These are phyloP conservation scores for Xylariaceae sp. DNA, from an alignment of 2,329 filamentous ascomycete species.

Conservation along the genomic window DNA sequence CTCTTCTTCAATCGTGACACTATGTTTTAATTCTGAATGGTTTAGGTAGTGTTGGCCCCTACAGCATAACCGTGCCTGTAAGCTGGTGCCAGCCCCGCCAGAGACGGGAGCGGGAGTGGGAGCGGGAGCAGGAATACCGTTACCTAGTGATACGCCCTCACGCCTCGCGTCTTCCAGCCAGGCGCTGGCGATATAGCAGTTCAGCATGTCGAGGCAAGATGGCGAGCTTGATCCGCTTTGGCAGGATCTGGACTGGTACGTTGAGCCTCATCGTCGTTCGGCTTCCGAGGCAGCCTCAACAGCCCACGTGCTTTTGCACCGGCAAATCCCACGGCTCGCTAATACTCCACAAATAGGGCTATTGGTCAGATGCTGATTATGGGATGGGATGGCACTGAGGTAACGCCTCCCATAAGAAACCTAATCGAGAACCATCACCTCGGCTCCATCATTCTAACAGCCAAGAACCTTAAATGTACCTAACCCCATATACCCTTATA, in stretches of 20 bases:
- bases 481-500: neutral
- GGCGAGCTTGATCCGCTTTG: constrained; percentile 57
- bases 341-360: constrained; percentile 45
- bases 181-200: constrained; percentile 16
- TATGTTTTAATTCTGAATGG: constrained; percentile 13
- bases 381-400: constrained; percentile 79
- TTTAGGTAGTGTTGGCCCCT: constrained; percentile 17
- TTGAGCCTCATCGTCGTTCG: constrained; percentile 17
- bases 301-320: constrained; percentile 4
- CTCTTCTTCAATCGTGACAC: constrained; percentile 18
- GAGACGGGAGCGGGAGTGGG: constrained; percentile 2
- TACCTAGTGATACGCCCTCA: constrained; percentile 14
- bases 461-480: constrained; percentile 78
- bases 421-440: constrained; percentile 81
- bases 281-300: neutral
- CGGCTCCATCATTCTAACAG: constrained; percentile 78
- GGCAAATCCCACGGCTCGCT: constrained; percentile 19
- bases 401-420: constrained; percentile 74
- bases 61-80: constrained; percentile 5
- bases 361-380: constrained; percentile 76
- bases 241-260: constrained; percentile 72
- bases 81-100: constrained; percentile 5
- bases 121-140: neutral
- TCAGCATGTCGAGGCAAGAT: constrained; percentile 38
- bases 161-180: constrained; percentile 21